Percentiles rank a stretch among this genome's conserved stretches.
phyloP scores from a whole-genome alignment of 305 asterid species.

The Galium porrigens region DNA sequence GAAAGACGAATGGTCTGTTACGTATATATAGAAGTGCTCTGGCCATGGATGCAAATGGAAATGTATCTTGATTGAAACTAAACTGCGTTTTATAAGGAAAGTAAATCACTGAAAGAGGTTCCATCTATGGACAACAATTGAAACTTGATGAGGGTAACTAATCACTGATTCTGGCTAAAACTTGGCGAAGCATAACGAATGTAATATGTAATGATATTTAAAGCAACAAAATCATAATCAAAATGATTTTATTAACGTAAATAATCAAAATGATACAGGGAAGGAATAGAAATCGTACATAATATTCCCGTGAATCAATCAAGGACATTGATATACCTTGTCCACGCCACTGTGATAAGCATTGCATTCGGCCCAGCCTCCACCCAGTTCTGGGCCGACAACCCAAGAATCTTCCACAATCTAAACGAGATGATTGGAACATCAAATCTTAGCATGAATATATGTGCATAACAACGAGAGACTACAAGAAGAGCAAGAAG shows the following conservation, averaged over 20 bases:
- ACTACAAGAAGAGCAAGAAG: not conserved
- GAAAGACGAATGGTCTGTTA: not conserved
- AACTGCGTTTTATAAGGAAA: not conserved
- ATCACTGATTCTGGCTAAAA: not conserved
- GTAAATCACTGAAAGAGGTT: not conserved
- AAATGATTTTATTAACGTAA: not conserved
- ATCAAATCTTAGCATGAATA: not conserved
- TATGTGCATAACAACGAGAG: not conserved
- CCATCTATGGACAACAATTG: not conserved
- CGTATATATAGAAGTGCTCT: not conserved
- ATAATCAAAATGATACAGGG: not conserved
- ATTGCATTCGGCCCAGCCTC: not conserved
- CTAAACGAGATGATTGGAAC: not conserved
- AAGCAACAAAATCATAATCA: not conserved
- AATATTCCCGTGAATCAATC: not conserved
- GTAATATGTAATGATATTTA: not conserved
- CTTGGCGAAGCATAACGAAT: not conserved
- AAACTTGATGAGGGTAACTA: not conserved
- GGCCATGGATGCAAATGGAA: not conserved
- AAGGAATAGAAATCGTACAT: not conserved
- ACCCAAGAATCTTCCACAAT: not conserved
- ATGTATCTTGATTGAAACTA: slow-evolving; percentile 1
- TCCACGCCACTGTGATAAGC: not conserved
- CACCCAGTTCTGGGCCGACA: not conserved
- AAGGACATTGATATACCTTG: not conserved